Percentiles rank a stretch among this genome's conserved stretches.
Evolutionary conservation across 345 rosid genomes (phyloP).

Genomic region (Aurinia saxatilis): DNA sequence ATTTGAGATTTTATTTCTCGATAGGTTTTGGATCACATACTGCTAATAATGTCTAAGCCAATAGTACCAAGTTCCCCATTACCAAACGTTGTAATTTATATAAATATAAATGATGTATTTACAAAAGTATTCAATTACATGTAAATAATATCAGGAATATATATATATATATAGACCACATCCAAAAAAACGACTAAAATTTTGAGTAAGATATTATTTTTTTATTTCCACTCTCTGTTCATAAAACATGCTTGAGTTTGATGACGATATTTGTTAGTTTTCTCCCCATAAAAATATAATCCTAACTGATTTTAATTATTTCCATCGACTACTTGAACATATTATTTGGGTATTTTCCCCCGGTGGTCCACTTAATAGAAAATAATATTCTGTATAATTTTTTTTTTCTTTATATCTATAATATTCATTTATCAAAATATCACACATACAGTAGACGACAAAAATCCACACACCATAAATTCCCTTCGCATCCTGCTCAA

Average conservation of each 20-base stretch:
- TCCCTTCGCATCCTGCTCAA: conserved; percentile 34
- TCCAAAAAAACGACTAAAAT: conserved; percentile 33
- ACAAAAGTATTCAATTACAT: no score
- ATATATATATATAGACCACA: not conserved
- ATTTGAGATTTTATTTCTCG: no score
- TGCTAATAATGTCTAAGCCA: no score
- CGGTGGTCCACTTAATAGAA: conserved; percentile 9
- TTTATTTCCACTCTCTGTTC: conserved; percentile 20
- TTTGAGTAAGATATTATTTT: no score
- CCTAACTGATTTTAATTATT: conserved; percentile 1
- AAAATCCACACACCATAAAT: conserved; percentile 57
- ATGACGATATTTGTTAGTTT: conserved; percentile 12
- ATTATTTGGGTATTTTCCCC: not conserved
- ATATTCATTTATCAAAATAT: not conserved
- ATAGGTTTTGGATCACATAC: no score
- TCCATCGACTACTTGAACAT: not conserved
- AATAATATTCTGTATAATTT: conserved; percentile 5
- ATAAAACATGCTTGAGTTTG: conserved; percentile 8
- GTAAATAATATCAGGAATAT: not conserved
- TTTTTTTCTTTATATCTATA: conserved; percentile 31
- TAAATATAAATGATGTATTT: no score
- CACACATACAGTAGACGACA: conserved; percentile 40
- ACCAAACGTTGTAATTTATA: no score
- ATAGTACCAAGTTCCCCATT: no score
- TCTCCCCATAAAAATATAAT: conserved; percentile 6